Evolutionary conservation across 495 filamentous ascomycete species (phyloP), one percentile per base, ranked within the genome.

Genomic region (Ascodesmis nigricans): DNA sequence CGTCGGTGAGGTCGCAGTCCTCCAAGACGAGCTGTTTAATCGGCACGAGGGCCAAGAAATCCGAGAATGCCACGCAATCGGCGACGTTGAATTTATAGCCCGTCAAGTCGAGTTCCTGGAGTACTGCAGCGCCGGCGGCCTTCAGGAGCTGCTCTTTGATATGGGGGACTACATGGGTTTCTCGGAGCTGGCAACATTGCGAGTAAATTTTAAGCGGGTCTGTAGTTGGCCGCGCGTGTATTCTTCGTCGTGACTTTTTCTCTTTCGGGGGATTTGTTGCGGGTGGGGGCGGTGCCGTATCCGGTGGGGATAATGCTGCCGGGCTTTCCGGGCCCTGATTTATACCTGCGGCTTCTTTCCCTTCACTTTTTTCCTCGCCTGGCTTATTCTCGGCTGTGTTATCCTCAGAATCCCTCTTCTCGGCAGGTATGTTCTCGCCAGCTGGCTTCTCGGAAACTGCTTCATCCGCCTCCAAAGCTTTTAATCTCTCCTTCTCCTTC

Each of bases 131-230:
- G 18, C 38, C 43, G 4, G 21, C 21, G 17, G 46, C 29, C 9
- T 36, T 33, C 3, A 34, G 4, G 14, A 97, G 75, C 48, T 92
- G 79, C 38, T 83, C 78, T 10, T 73, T 78, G 22, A 97, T 75
- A 44, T 73, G 77, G 47, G 82, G 82, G 15, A 95, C 59, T 23
- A 91, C 78, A 1, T 77, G 77, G 0, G 81, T 83, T 56, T 95
- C 87, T 41, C 87, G 63, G 16, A 97, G 59, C 47, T 93, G 83
- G 47, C 87, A 95, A 52, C 87, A 95, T 36, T 87, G 68, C 31
- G 82, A 68, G 54, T 97, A 97, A 52, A 97, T 92, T 36, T 83
- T 67, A 5, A 82, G 64, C 4, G 87, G 84, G 49, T 91, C 84
- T 11, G 76, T 92, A 3, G 83, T 93, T 0, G 84, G 81, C 20